Conservation (phyloP, 768 basidiomycete species). For the Suillus alpinus region DNA sequence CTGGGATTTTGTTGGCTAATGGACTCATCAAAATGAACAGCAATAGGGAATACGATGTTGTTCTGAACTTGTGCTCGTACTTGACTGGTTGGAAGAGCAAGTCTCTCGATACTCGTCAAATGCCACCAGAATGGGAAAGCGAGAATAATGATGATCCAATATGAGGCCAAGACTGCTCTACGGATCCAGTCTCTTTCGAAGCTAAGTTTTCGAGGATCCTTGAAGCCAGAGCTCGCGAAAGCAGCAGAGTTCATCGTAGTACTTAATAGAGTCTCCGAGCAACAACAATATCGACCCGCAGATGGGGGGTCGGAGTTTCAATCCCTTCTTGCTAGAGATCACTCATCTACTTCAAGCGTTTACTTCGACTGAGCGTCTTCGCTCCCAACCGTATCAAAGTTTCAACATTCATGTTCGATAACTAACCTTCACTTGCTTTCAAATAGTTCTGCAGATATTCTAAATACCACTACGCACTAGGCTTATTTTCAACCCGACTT, state of each 20-base stretch:
- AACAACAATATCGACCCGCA: constrained; percentile 1
- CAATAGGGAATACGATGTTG: constrained; percentile 42
- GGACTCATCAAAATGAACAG: constrained; percentile 36
- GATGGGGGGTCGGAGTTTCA: constrained; percentile 30
- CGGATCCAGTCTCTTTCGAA: constrained; percentile 52
- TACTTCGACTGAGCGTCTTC: constrained; percentile 2
- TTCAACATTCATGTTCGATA: background rate
- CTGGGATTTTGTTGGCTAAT: constrained; percentile 14
- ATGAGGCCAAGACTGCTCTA: constrained; percentile 64
- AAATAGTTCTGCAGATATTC: constrained; percentile 6
- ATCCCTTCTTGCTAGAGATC: constrained; percentile 13
- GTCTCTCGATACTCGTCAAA: constrained; percentile 85
- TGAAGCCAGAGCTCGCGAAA: constrained; percentile 20
- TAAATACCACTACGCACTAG: constrained; percentile 9
- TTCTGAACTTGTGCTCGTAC: constrained; percentile 52
- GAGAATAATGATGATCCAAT: constrained; percentile 75
- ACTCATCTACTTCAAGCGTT: constrained; percentile 18
- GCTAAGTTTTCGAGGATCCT: constrained; percentile 49
- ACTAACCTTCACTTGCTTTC: constrained; percentile 14
- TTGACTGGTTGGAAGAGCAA: constrained; percentile 62
- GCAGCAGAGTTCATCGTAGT: constrained; percentile 18
- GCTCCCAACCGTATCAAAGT: background rate
- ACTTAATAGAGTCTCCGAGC: background rate
- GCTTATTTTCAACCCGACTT: background rate
- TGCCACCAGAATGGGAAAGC: constrained; percentile 92